Conservation (phyloP, 176 grass and related monocot species). For the Oryza coarctata region DNA sequence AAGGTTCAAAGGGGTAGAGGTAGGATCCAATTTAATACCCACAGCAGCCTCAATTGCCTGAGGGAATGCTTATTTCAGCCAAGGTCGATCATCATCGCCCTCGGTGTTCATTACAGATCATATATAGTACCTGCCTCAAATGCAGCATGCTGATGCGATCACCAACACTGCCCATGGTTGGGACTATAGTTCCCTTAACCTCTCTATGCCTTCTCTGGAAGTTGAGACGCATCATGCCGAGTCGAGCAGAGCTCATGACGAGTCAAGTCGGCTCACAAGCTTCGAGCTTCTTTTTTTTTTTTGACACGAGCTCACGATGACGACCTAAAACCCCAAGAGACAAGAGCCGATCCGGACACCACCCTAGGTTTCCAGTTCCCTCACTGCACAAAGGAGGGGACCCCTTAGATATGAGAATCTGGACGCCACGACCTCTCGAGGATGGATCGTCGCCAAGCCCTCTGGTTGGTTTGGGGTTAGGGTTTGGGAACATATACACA, state of each 20-base stretch:
- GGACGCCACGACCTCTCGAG: background rate
- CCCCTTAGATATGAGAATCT: background rate
- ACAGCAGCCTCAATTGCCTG: background rate
- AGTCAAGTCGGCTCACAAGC: no score
- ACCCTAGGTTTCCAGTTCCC: background rate
- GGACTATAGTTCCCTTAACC: no score
- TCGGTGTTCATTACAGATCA: background rate
- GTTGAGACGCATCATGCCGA: background rate
- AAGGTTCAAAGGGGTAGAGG: background rate
- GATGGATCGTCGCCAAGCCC: background rate
- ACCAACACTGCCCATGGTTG: background rate
- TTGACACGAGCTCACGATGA: background rate
- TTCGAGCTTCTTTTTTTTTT: no score
- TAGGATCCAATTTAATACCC: constrained; percentile 6
- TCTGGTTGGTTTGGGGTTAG: background rate
- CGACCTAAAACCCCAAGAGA: background rate
- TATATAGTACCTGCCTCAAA: background rate
- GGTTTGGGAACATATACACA: background rate
- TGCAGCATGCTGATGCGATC: background rate
- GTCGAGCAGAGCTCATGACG: background rate
- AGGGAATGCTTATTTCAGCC: constrained; percentile 23
- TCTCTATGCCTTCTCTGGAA: no score
- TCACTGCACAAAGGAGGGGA: background rate
- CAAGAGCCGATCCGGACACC: background rate
- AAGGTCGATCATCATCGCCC: constrained; percentile 30